Percentiles rank a stretch among this genome's conserved stretches.
Conservation (phyloP, 2,329 filamentous ascomycete species). For the Colletotrichum cuscutae region DNA sequence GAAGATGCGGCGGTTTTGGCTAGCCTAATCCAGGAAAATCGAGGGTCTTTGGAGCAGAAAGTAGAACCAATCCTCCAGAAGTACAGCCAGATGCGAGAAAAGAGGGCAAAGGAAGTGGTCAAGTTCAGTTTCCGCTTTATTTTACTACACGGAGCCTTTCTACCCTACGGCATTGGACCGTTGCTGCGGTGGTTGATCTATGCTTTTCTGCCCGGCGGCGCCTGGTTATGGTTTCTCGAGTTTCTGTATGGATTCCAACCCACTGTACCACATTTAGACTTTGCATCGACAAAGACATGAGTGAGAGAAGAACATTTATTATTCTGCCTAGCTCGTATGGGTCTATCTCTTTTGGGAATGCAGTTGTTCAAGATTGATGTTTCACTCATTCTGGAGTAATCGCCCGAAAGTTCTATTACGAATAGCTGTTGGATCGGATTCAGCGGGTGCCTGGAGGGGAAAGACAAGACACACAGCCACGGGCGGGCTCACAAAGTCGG, state of each 20-base stretch:
- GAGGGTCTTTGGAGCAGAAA: not conserved
- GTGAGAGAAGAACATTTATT: not conserved
- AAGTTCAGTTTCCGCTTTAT: slow-evolving; percentile 35
- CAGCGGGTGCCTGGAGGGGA: not conserved
- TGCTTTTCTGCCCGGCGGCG: slow-evolving; percentile 30
- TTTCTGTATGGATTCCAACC: slow-evolving; percentile 37
- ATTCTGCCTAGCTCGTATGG: not conserved
- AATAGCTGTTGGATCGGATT: not conserved
- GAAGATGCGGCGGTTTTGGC: not conserved
- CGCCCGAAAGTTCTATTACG: not conserved
- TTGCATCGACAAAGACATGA: not conserved
- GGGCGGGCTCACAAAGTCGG: not conserved
- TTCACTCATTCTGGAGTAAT: not conserved
- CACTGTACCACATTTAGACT: not conserved
- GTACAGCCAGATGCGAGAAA: slow-evolving; percentile 31
- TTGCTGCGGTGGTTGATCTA: slow-evolving; percentile 34
- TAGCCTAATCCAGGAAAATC: not conserved
- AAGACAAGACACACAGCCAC: not conserved
- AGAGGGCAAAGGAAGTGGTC: slow-evolving; percentile 33
- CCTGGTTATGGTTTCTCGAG: slow-evolving; percentile 35
- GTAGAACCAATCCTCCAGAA: not conserved
- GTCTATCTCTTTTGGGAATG: not conserved
- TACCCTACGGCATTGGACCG: slow-evolving; percentile 32
- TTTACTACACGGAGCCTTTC: slow-evolving; percentile 2
- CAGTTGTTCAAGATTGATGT: not conserved